These are phyloP conservation scores for Phytophthora vignae DNA, from an alignment of 352 stramenopile genomes.

Conservation along the genomic window DNA sequence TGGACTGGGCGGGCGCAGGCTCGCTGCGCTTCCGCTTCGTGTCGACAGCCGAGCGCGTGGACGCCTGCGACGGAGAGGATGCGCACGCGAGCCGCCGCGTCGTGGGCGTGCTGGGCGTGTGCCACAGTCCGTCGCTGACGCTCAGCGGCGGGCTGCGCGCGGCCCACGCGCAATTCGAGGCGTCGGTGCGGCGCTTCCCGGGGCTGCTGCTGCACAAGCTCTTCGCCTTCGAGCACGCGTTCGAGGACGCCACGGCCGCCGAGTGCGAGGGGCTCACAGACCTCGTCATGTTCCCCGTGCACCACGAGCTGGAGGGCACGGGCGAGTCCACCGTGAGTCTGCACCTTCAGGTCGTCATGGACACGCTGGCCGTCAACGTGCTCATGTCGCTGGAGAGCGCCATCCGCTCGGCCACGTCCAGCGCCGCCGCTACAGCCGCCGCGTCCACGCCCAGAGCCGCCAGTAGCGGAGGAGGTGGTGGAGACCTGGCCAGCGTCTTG, in stretches of 20 bases:
- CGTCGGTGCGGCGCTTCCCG: constrained; percentile 69
- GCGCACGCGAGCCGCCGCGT: constrained; percentile 72
- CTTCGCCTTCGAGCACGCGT: constrained; percentile 86
- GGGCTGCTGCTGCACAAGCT: constrained; percentile 82
- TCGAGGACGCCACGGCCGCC: constrained; percentile 63
- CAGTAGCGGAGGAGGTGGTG: not conserved
- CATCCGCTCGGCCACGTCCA: constrained; percentile 64
- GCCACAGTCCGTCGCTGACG: constrained; percentile 77
- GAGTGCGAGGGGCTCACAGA: constrained; percentile 67
- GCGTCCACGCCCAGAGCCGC: constrained; percentile 15
- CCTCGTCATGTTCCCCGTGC: constrained; percentile 86
- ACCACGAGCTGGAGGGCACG: constrained; percentile 67
- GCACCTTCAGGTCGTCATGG: constrained; percentile 82
- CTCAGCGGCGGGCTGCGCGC: constrained; percentile 44
- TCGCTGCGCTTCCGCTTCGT: constrained; percentile 79
- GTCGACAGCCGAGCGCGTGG: constrained; percentile 63
- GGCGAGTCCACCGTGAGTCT: constrained; percentile 82
- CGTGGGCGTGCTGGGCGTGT: constrained; percentile 83
- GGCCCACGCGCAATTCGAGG: constrained; percentile 74
- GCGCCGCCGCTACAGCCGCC: constrained; percentile 22
- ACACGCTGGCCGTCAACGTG: constrained; percentile 83
- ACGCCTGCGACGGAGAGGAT: constrained; percentile 75
- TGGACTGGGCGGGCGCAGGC: constrained; percentile 72
- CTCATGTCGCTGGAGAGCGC: constrained; percentile 86
- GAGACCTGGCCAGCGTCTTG: constrained; percentile 53